A percentile compares a stretch with the other conserved stretches of the same genome.
Evolutionary conservation across 768 basidiomycete genomes (phyloP).

Genomic region (Asterophora lycoperdoides): DNA sequence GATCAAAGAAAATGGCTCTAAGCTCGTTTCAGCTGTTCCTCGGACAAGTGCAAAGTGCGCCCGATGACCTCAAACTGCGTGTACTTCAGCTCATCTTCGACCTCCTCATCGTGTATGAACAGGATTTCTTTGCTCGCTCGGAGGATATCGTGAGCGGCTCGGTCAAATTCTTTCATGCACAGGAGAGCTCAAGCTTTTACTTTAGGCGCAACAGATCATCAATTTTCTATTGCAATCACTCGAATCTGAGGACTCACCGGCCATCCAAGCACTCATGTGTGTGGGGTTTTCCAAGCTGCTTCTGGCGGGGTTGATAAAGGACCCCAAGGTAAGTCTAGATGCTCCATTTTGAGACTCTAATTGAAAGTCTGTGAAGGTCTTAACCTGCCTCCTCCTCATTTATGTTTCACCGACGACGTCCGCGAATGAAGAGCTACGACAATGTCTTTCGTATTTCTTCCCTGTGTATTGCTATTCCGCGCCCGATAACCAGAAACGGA

Average conservation of each 20-base stretch:
- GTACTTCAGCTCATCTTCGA: conserved; percentile 88
- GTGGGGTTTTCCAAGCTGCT: conserved; percentile 88
- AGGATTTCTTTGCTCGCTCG: conserved; percentile 59
- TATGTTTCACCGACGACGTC: conserved; percentile 86
- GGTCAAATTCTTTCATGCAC: neutral
- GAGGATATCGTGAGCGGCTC: conserved; percentile 37
- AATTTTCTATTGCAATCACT: conserved; percentile 46
- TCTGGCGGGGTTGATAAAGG: conserved; percentile 77
- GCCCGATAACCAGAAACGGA: conserved; percentile 67
- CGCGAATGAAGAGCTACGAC: conserved; percentile 80
- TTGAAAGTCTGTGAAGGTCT: conserved; percentile 23
- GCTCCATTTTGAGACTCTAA: neutral
- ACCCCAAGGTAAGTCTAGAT: conserved; percentile 55
- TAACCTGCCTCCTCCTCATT: conserved; percentile 41
- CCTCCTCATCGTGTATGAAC: conserved; percentile 84
- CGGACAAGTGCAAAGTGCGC: conserved; percentile 71
- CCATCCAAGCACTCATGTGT: conserved; percentile 73
- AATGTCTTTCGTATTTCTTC: conserved; percentile 95
- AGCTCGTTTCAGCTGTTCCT: conserved; percentile 81
- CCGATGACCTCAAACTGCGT: conserved; percentile 71
- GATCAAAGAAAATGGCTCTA: conserved; percentile 59
- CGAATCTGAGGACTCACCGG: conserved; percentile 65
- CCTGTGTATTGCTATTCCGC: conserved; percentile 91
- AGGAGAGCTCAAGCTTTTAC: neutral
- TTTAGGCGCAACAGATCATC: conserved; percentile 38